phyloP scores from a whole-genome alignment of 306 rosid species.

The Herpetospermum pedunculosum region DNA sequence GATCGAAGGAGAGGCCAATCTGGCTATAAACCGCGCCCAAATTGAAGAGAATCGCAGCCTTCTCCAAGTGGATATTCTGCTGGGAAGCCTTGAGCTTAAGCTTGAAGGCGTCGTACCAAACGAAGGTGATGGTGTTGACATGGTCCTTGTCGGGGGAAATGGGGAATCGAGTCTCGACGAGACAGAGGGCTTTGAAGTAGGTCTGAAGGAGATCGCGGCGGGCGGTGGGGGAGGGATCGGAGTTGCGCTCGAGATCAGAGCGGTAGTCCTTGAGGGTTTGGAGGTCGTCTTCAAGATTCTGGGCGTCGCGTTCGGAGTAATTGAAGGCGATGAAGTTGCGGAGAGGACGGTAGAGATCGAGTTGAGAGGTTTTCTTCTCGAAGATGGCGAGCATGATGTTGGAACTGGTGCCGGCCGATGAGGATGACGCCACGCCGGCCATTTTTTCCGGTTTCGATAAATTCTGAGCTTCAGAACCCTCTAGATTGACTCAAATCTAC shows the following conservation, averaged over 20 bases:
- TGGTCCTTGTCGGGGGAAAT: conserved; percentile 81
- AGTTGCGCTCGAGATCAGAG: conserved; percentile 66
- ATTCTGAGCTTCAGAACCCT: background rate
- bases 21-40: conserved; percentile 85
- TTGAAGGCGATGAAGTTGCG: conserved; percentile 77
- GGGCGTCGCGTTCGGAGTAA: conserved; percentile 98
- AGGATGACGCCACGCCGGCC: conserved; percentile 46
- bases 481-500: conserved; percentile 5
- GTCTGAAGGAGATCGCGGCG: conserved; percentile 81
- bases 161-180: conserved; percentile 89
- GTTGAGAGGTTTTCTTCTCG: conserved; percentile 70
- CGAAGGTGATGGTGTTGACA: conserved; percentile 60
- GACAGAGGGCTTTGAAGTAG: conserved; percentile 75
- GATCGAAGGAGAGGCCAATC: conserved; percentile 75
- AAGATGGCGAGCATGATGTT: conserved; percentile 81
- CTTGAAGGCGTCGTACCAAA: conserved; percentile 90
- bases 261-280: conserved; percentile 79
- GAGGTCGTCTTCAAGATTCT: conserved; percentile 86
- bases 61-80: conserved; percentile 92
- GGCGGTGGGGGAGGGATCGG: conserved; percentile 73
- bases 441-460: conserved; percentile 9
- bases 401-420: conserved; percentile 33
- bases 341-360: conserved; percentile 77
- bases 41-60: conserved; percentile 77
- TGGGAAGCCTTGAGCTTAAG: conserved; percentile 72